A percentile compares a stretch with the other conserved stretches of the same genome.
These are phyloP conservation scores for Lentinula sp. DNA, from an alignment of 768 basidiomycete genomes.

Conservation along the genomic window DNA sequence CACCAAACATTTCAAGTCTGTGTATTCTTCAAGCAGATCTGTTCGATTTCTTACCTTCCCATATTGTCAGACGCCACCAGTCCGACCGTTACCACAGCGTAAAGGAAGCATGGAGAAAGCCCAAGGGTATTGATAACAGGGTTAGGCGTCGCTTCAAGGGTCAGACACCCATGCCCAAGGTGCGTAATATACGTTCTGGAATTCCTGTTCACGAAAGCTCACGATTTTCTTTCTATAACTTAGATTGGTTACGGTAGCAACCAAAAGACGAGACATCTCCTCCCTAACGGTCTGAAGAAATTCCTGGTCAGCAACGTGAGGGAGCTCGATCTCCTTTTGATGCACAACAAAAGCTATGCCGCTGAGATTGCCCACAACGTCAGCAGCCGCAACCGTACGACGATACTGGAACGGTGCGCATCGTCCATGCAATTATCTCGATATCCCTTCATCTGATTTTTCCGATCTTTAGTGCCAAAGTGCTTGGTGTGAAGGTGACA, in stretches of 20 bases:
- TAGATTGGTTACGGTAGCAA: slow-evolving; percentile 75
- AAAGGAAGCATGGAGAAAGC: slow-evolving; percentile 99
- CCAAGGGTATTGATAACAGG: slow-evolving; percentile 99
- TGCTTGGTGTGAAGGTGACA: slow-evolving; percentile 86
- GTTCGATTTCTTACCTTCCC: slow-evolving; percentile 2
- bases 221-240: not conserved
- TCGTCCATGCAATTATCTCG: slow-evolving; percentile 10
- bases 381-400: slow-evolving; percentile 89
- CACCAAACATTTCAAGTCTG: slow-evolving; percentile 94
- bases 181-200: slow-evolving; percentile 17
- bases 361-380: slow-evolving; percentile 97
- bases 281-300: slow-evolving; percentile 95
- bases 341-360: slow-evolving; percentile 96
- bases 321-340: slow-evolving; percentile 91
- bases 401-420: slow-evolving; percentile 77
- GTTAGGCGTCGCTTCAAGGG: slow-evolving; percentile 95
- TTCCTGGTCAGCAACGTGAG: slow-evolving; percentile 91
- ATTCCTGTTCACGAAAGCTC: not conserved
- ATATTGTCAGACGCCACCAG: slow-evolving; percentile 79
- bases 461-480: slow-evolving; percentile 58
- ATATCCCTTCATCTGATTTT: not conserved
- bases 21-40: slow-evolving; percentile 12
- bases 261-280: slow-evolving; percentile 87
- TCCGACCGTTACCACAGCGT: slow-evolving; percentile 96
- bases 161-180: slow-evolving; percentile 94